A percentile compares a stretch with the other conserved stretches of the same genome.
Evolutionary conservation across 257 asterid genomes (phyloP).

Genomic region (Buddleja alternifolia): DNA sequence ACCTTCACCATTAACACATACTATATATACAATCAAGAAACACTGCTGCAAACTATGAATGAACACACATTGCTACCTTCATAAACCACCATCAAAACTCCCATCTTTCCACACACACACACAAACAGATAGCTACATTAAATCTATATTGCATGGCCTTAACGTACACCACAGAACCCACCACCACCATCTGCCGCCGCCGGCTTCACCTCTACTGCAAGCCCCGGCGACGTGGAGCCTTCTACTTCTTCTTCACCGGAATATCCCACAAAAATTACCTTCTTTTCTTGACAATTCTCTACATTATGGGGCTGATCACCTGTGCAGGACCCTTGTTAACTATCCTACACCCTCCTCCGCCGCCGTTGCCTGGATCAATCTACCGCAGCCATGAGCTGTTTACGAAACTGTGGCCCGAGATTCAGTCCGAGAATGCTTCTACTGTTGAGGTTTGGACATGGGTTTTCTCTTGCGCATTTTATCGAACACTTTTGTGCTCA

Average conservation of each 20-base stretch:
- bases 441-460: conserved; percentile 51
- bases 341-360: conserved; percentile 58
- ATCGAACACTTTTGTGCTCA: conserved; percentile 7
- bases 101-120: conserved; percentile 15
- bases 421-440: conserved; percentile 67
- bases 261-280: conserved; percentile 51
- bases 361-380: conserved; percentile 60
- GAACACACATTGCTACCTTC: conserved; percentile 14
- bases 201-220: conserved; percentile 49
- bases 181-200: conserved; percentile 48
- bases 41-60: conserved; percentile 16
- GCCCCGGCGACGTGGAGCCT: conserved; percentile 46
- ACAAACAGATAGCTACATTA: not conserved
- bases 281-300: conserved; percentile 47
- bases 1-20: not conserved
- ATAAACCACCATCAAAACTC: conserved; percentile 11
- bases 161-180: conserved; percentile 46
- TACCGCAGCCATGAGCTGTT: conserved; percentile 74
- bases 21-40: conserved; percentile 18
- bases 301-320: conserved; percentile 68
- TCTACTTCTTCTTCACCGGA: conserved; percentile 45
- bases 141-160: conserved; percentile 52
- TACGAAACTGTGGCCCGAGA: conserved; percentile 63
- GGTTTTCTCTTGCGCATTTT: not conserved
- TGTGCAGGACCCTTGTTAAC: conserved; percentile 65